Evolutionary conservation across 306 rosid genomes (phyloP), one percentile per base, ranked within the genome.

Genomic region (Mimosa bimucronata): DNA sequence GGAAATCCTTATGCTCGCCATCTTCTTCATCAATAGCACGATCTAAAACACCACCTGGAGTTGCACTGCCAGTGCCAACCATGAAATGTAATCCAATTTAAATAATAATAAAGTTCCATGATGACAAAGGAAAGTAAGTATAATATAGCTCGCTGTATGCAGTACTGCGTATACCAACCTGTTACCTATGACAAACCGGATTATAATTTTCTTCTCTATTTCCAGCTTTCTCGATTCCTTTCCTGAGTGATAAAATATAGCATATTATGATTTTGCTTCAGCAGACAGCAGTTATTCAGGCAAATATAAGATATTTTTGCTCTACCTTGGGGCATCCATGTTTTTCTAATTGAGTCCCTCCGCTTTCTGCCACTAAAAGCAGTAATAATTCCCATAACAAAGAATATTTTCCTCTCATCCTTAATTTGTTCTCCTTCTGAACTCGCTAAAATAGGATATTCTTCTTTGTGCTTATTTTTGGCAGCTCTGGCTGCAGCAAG

Each of bases 291-390:
- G 45, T 34, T 66, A 66, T 31, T 34, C 71, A 66, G 71, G 26
- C 2, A 66, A 66, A 66, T n/a, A 14, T 16, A 16, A 66, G 71
- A 66, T 9, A 66, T 31, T 66, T 66, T 66, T 16, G 71, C 40
- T 34, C 46, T 7, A 66, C 71, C 71, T 66, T 66, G 71, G 71
- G 26, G 71, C 71, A 66, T 66, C 45, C 71, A 66, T 66, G 71
- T 66, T 66, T 66, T 37, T 34, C 71, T 66, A 19, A 66, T 66
- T 8, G 71, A 66, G 71, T 66, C 71, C 71, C 71, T 66, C 41
- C 45, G 71, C 71, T 34, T 66, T 66, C 45, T 66, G 26, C 71
- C 71, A 9, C 45, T 66, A n/a, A 66, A 66, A 2, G 45, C 45
- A 34, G 71, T 66, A 31, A 66, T 66, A 34, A 66, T 66, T 66